Evolutionary conservation across 192 early-diverging fungal species (phyloP), one percentile per base, ranked within the genome.

Genomic region (Gigaspora rosea): DNA sequence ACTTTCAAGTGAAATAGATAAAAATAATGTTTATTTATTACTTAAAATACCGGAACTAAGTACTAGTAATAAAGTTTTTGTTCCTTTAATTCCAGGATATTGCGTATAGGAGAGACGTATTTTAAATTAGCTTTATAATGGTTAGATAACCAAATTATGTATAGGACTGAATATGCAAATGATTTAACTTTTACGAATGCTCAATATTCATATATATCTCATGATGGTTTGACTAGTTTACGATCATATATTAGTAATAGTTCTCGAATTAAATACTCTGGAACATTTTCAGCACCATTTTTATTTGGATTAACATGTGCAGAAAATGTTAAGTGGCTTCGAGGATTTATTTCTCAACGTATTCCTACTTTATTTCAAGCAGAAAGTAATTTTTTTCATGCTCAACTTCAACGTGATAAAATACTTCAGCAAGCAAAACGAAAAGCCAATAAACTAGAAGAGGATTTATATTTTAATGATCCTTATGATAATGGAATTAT

Each of bases 31-130:
- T n/a, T n/a, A n/a, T n/a, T n/a, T n/a, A n/a, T n/a, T n/a, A n/a
- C n/a, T n/a, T n/a, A n/a, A n/a, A n/a, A n/a, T n/a, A n/a, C n/a
- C n/a, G n/a, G n/a, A n/a, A n/a, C n/a, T n/a, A n/a, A n/a, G n/a
- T n/a, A n/a, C n/a, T n/a, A n/a, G n/a, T 47, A 36, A 46, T 46
- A 67, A 67, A 67, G 65, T 67, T 67, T 66, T 67, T 67, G 65
- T 47, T 16, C n/a, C n/a, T 22, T 67, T 67, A 67, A 67, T 67
- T 20, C 16, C 46, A 18, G 65, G 41, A 9, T 67, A 67, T 48
- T 9, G 13, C 3, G 9, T 33, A 4, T 62, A 48, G 59, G 3
- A 11, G 9, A 62, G 27, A 62, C 27, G 27, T 62, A 62, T 62
- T 61, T n/a, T n/a, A n/a, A n/a, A n/a, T n/a, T n/a, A n/a, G n/a